These are phyloP conservation scores for Phallus indusiatus DNA, from an alignment of 768 basidiomycete genomes.

Conservation along the genomic window DNA sequence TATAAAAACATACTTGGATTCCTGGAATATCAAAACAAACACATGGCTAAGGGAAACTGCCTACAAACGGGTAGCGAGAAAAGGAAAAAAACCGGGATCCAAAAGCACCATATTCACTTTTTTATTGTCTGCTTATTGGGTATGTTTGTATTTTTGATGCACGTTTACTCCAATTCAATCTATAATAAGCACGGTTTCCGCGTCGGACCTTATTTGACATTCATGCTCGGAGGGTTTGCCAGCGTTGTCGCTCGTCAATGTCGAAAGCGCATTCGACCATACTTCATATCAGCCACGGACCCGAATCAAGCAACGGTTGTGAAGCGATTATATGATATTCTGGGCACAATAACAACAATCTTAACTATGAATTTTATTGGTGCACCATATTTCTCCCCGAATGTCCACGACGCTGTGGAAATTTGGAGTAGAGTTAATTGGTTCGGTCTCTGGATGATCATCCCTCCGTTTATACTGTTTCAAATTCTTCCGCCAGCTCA, in stretches of 20 bases:
- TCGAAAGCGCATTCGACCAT: constrained; percentile 72
- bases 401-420: constrained; percentile 45
- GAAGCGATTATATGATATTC: constrained; percentile 70
- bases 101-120: constrained; percentile 88
- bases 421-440: constrained; percentile 67
- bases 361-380: constrained; percentile 73
- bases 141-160: constrained; percentile 29
- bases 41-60: constrained; percentile 94
- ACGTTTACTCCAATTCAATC: background rate
- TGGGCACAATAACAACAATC: constrained; percentile 51
- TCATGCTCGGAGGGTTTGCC: constrained; percentile 79
- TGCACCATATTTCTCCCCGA: constrained; percentile 78
- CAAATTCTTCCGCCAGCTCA: too few relatives aligned
- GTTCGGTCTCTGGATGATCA: too few relatives aligned
- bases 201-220: constrained; percentile 86
- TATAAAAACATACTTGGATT: constrained; percentile 82
- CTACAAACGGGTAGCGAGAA: constrained; percentile 92
- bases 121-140: constrained; percentile 91
- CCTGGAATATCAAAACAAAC: constrained; percentile 97
- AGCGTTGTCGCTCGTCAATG: constrained; percentile 72
- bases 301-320: constrained; percentile 24
- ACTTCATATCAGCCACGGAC: constrained; percentile 45
- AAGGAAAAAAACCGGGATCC: constrained; percentile 90
- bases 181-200: constrained; percentile 75
- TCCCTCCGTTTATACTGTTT: too few relatives aligned